A percentile compares a stretch with the other conserved stretches of the same genome.
Conservation (phyloP, 208 protist genomes). For the Acanthamoeba divionensis region DNA sequence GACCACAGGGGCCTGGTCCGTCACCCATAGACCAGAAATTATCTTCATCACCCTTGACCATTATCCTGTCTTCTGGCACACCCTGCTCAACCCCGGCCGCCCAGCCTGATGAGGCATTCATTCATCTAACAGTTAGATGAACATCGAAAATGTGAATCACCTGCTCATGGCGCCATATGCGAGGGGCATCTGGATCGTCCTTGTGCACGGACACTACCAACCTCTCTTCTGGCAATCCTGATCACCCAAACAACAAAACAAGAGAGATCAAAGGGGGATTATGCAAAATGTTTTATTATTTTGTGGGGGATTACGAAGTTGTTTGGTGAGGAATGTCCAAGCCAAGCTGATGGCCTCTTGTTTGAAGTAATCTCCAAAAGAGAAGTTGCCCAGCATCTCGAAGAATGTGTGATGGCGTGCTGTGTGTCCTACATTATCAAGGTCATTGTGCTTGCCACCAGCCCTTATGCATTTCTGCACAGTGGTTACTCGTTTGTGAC, state of each 20-base stretch:
- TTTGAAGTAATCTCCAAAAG: slow-evolving; percentile 71
- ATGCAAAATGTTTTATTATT: not conserved
- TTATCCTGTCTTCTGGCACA: not conserved
- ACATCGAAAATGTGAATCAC: not conserved
- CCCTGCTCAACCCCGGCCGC: too few relatives aligned
- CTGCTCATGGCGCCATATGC: slow-evolving; percentile 46
- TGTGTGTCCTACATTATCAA: slow-evolving; percentile 75
- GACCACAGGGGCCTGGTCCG: slow-evolving; percentile 66
- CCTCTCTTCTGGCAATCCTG: slow-evolving; percentile 18
- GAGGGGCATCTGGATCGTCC: not conserved
- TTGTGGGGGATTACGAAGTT: slow-evolving; percentile 20
- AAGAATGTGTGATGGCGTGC: slow-evolving; percentile 77
- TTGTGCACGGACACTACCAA: slow-evolving; percentile 52
- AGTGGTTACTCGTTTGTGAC: not conserved
- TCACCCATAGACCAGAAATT: slow-evolving; percentile 73
- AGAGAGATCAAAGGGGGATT: too few relatives aligned
- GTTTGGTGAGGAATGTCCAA: slow-evolving; percentile 70
- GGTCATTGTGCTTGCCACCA: slow-evolving; percentile 76
- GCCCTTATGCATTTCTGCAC: slow-evolving; percentile 62
- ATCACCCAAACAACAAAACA: not conserved
- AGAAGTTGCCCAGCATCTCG: slow-evolving; percentile 79
- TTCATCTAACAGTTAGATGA: too few relatives aligned
- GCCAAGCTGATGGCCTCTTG: slow-evolving; percentile 68
- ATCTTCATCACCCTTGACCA: slow-evolving; percentile 52
- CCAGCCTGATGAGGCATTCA: too few relatives aligned